Evolutionary conservation across 2,329 filamentous ascomycete species (phyloP), one percentile per base, ranked within the genome.

Genomic region (Penicillium fuscoglaucum): DNA sequence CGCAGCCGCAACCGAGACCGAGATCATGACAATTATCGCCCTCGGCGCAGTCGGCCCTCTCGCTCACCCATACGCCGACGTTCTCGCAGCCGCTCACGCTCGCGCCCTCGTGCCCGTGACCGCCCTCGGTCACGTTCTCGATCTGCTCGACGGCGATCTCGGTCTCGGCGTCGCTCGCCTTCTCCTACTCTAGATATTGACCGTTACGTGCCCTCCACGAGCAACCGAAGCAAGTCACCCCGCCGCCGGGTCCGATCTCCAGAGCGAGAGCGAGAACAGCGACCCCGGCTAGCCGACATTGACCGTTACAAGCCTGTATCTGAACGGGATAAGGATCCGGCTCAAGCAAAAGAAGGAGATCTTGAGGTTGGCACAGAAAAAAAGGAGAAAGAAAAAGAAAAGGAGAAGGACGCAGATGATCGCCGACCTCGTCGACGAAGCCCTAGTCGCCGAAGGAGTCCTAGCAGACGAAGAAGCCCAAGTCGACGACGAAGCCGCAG

Each of bases 231-330:
- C 60, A 70, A 74, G 35, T 77, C 76, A 26, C 76, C 76, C 17
- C 71, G 76, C 50, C 73, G 76, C 26, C 71, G 76, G 31, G 63
- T 72, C 4, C 69, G 75, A 24, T 75, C 74, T 8, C 69, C 72
- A 19, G 76, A 76, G 10, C 67, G 72, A 21, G 70, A 71, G 6
- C 68, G 72, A 15, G 70, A 71, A 17, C 68, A 73, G 10, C 68
- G 71, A 55, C 52, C 67, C 7, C 66, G 74, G 19, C 69, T 74
- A 53, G 65, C 70, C 8, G 74, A 77, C 29, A 77, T 79, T 61
- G 78, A 80, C 63, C 73, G 79, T 26, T 80, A 80, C 60, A 73
- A 80, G 24, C 79, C 79, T 45, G 72, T 68, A 17, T 73, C 71
- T 21, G 70, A 69, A 48, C 60, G 66, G 43, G 68, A 70, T 28